Conservation (phyloP, 441 rosid genomes). For the Populus hybrid region DNA sequence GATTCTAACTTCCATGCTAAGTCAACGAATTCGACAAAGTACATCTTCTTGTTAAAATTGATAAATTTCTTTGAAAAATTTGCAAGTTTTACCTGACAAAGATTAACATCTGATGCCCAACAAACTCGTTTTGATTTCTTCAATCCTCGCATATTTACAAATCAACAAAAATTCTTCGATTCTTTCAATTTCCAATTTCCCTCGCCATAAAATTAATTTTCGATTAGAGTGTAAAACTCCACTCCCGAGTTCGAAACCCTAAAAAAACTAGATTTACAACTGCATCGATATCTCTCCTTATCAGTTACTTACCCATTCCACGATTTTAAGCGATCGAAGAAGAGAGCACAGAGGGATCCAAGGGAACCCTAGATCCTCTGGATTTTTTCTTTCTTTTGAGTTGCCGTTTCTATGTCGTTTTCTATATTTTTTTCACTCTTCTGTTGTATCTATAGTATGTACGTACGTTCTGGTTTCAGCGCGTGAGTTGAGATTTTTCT, state of each 20-base stretch:
- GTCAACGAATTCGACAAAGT: not conserved
- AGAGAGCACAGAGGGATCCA: slow-evolving; percentile 33
- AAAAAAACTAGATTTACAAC: not conserved
- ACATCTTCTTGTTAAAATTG: not conserved
- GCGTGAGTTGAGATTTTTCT: not conserved
- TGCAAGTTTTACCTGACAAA: slow-evolving; percentile 80
- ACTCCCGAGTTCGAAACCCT: slow-evolving; percentile 20
- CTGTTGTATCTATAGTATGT: not conserved
- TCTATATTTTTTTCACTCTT: not conserved
- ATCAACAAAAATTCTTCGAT: slow-evolving; percentile 33
- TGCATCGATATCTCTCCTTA: not conserved
- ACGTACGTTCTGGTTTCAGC: not conserved
- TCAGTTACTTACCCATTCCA: slow-evolving; percentile 8
- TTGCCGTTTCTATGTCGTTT: slow-evolving; percentile 25
- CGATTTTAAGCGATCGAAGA: not conserved
- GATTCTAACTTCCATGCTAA: not conserved
- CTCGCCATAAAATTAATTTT: slow-evolving; percentile 13
- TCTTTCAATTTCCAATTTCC: slow-evolving; percentile 18
- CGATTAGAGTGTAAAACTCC: slow-evolving; percentile 9
- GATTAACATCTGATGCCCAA: slow-evolving; percentile 93
- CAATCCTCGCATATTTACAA: slow-evolving; percentile 74
- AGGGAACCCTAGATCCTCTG: slow-evolving; percentile 67
- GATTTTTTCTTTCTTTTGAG: slow-evolving; percentile 8
- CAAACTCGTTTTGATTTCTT: slow-evolving; percentile 81
- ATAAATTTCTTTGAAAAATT: not conserved